phyloP scores from a whole-genome alignment of 208 protist genomes.

The Crithidia acanthocephali region DNA sequence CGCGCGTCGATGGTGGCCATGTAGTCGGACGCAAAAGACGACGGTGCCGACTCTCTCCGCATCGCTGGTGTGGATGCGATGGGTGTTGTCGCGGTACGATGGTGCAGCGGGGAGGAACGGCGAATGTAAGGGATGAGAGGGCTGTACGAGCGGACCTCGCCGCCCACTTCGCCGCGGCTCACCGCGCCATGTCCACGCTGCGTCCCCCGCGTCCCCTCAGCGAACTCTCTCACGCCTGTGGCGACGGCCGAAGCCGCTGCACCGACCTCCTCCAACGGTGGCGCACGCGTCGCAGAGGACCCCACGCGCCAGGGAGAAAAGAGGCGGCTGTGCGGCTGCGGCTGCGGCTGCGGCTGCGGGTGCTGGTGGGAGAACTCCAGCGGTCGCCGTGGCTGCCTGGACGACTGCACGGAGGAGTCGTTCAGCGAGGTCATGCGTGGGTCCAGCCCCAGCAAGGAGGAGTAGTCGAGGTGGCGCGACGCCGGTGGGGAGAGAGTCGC shows the following conservation, averaged over 20 bases:
- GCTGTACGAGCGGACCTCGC: background rate
- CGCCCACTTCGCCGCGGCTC: too few relatives aligned
- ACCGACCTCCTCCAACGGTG: background rate
- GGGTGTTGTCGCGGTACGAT: too few relatives aligned
- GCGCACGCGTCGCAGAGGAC: background rate
- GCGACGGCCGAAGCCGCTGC: too few relatives aligned
- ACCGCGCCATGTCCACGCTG: background rate
- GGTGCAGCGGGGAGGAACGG: too few relatives aligned
- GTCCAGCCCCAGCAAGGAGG: conserved; percentile 15
- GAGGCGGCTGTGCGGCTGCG: conserved; percentile 6
- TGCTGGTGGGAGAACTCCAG: background rate
- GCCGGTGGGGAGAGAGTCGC: conserved; percentile 5
- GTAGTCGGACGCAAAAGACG: background rate
- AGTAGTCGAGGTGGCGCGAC: conserved; percentile 36
- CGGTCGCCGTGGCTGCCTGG: background rate
- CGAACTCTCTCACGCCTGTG: background rate
- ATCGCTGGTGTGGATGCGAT: background rate
- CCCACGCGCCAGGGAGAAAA: conserved; percentile 20
- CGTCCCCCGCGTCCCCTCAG: background rate
- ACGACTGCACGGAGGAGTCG: background rate
- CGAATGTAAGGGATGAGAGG: conserved; percentile 11
- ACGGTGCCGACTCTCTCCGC: background rate
- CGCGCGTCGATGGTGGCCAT: background rate
- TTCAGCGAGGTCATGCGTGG: background rate
- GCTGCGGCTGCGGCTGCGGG: background rate